Evolutionary conservation across 2,329 filamentous ascomycete genomes (phyloP).

Genomic region (Penicillium concentricum): DNA sequence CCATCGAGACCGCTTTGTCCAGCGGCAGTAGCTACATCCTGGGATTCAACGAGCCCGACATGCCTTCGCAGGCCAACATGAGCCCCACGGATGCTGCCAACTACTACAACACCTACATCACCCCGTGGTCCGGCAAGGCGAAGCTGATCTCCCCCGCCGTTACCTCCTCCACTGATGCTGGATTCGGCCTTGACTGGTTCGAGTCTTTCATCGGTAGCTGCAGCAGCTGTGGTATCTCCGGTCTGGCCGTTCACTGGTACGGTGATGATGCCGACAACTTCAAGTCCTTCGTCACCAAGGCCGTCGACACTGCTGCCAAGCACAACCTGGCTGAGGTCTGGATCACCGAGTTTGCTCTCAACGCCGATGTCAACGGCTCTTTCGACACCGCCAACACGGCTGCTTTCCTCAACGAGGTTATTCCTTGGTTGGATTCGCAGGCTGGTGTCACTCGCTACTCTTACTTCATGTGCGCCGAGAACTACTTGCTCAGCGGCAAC

Average conservation of each 20-base stretch:
- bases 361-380: conserved; percentile 26
- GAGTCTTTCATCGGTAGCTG: conserved; percentile 41
- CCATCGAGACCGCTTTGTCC: conserved; percentile 35
- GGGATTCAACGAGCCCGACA: conserved; percentile 51
- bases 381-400: conserved; percentile 23
- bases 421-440: conserved; percentile 42
- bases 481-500: conserved; percentile 31
- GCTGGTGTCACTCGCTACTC: conserved; percentile 43
- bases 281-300: conserved; percentile 38
- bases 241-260: conserved; percentile 49
- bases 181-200: conserved; percentile 44
- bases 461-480: conserved; percentile 41
- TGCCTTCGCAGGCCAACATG: conserved; percentile 39
- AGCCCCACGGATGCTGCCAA: conserved; percentile 36
- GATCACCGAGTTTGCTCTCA: conserved; percentile 48
- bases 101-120: conserved; percentile 41
- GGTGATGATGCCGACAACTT: conserved; percentile 35
- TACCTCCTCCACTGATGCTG: conserved; percentile 36
- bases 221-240: conserved; percentile 40
- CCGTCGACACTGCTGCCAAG: conserved; percentile 33
- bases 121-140: conserved; percentile 36
- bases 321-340: conserved; percentile 43
- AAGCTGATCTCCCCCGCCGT: conserved; percentile 43
- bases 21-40: conserved; percentile 40
- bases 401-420: conserved; percentile 39